phyloP scores from a whole-genome alignment of 2,329 filamentous ascomycete species.

The Coleophoma eucalyptorum region DNA sequence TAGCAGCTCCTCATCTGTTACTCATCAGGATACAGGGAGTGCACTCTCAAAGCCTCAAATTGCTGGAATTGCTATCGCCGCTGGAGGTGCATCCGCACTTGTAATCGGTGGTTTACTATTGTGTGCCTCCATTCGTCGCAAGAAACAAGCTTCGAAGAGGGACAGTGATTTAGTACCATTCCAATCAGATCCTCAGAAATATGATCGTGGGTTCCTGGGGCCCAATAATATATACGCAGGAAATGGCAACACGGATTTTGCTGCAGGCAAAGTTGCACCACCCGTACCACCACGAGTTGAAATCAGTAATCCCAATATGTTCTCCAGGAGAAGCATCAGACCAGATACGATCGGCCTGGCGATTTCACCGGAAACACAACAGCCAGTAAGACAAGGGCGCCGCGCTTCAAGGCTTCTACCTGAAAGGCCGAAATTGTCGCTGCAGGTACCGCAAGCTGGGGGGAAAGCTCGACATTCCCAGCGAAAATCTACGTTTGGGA shows the following conservation, averaged over 20 bases:
- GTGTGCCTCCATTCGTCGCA: slow-evolving; percentile 29
- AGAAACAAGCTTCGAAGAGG: slow-evolving; percentile 20
- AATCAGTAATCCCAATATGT: slow-evolving; percentile 23
- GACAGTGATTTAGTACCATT: slow-evolving; percentile 29
- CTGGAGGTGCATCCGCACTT: slow-evolving; percentile 43
- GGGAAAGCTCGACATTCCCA: slow-evolving; percentile 6
- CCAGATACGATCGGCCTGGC: slow-evolving; percentile 25
- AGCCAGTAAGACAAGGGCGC: slow-evolving; percentile 3
- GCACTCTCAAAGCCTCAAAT: slow-evolving; percentile 39
- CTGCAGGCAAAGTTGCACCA: slow-evolving; percentile 16
- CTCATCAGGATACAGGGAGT: neutral
- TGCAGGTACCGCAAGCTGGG: slow-evolving; percentile 17
- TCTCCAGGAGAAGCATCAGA: slow-evolving; percentile 23
- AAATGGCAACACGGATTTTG: slow-evolving; percentile 16
- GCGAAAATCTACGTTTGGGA: slow-evolving; percentile 4
- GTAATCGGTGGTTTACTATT: slow-evolving; percentile 41
- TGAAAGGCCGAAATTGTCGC: slow-evolving; percentile 22
- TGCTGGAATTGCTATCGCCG: slow-evolving; percentile 54
- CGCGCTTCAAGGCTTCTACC: slow-evolving; percentile 25
- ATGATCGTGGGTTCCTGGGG: slow-evolving; percentile 12
- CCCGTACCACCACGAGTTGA: slow-evolving; percentile 20
- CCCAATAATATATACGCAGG: slow-evolving; percentile 12
- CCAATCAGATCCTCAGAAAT: slow-evolving; percentile 21
- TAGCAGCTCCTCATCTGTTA: neutral
- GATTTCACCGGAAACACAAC: slow-evolving; percentile 19